Evolutionary conservation across 768 basidiomycete genomes (phyloP).

Genomic region (Mycena kentingensis): DNA sequence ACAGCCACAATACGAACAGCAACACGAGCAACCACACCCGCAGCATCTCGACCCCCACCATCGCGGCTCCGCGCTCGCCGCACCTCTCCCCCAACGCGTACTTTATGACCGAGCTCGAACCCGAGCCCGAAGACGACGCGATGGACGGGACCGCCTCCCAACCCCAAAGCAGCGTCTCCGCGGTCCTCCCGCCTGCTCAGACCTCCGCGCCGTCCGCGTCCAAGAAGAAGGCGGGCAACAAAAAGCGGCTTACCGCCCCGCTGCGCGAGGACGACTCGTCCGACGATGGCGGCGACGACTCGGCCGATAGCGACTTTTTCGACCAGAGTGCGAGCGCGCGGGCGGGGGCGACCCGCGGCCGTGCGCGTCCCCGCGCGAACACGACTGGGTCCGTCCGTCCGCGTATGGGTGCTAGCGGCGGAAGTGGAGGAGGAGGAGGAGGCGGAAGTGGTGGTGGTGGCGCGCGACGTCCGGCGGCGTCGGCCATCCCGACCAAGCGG

Average conservation of each 20-base stretch:
- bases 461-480: neutral
- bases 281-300: slow-evolving; percentile 21
- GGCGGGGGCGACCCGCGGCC: neutral
- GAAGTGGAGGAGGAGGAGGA: neutral
- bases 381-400: neutral
- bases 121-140: slow-evolving; percentile 1
- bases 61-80: neutral
- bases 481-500: neutral
- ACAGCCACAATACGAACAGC: slow-evolving; percentile 3
- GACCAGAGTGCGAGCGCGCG: slow-evolving; percentile 2
- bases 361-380: neutral
- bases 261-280: slow-evolving; percentile 7
- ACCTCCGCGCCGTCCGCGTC: neutral
- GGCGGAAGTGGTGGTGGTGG: neutral
- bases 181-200: neutral
- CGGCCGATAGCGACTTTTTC: slow-evolving; percentile 17
- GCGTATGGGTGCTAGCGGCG: neutral
- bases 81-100: slow-evolving; percentile 15
- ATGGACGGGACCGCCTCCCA: neutral
- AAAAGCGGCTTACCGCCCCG: neutral
- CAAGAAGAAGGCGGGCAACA: neutral
- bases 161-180: neutral
- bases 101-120: slow-evolving; percentile 13
- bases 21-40: slow-evolving; percentile 8
- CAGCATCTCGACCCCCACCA: neutral